Percentiles rank a stretch among this genome's conserved stretches.
Conservation (phyloP, 345 rosid species). For the Euphorbia peplus region DNA sequence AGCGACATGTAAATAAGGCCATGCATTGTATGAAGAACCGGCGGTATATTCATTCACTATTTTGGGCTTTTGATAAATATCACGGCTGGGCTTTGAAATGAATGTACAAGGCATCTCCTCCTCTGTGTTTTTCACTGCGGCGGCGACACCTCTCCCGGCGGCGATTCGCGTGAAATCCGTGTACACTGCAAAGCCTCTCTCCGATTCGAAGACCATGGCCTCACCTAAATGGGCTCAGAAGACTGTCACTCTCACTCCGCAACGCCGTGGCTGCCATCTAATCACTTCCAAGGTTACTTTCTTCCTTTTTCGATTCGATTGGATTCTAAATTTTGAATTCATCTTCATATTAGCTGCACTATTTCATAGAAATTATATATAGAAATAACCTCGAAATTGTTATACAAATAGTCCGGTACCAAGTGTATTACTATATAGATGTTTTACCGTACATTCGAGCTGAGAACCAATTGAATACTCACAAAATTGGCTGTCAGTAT, state of each 20-base stretch:
- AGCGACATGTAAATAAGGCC: neutral
- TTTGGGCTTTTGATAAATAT: neutral
- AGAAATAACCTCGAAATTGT: too few species aligned
- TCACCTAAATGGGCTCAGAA: constrained; percentile 91
- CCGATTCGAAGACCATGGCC: constrained; percentile 41
- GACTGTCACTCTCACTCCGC: constrained; percentile 77
- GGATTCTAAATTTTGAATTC: too few species aligned
- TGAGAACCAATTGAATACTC: too few species aligned
- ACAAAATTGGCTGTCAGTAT: too few species aligned
- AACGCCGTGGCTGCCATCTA: constrained; percentile 87
- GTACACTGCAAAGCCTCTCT: constrained; percentile 30
- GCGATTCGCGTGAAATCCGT: constrained; percentile 36
- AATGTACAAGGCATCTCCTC: neutral
- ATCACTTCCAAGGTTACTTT: constrained; percentile 66
- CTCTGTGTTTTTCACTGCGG: constrained; percentile 24
- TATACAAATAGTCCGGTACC: too few species aligned
- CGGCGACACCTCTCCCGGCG: constrained; percentile 7
- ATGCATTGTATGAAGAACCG: too few species aligned
- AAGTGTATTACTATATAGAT: too few species aligned
- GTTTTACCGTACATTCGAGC: too few species aligned
- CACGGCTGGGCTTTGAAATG: constrained; percentile 9
- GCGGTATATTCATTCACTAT: too few species aligned
- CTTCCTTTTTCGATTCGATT: neutral
- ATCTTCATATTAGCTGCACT: too few species aligned
- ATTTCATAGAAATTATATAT: too few species aligned